A percentile compares a stretch with the other conserved stretches of the same genome.
Conservation (phyloP, 257 asterid species). For the Solanum bulbocastanum region DNA sequence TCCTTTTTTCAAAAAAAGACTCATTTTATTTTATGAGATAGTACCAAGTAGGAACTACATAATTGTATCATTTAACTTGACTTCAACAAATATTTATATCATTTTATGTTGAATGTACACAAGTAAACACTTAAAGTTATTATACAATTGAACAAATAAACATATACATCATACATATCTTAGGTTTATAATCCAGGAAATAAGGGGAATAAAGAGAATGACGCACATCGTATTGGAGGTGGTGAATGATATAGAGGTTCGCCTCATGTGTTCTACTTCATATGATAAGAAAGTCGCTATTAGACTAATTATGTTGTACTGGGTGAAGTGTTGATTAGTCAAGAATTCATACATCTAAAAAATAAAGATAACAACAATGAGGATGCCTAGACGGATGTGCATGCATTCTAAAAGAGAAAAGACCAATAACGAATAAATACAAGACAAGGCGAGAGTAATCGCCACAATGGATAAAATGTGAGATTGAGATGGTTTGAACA, state of each 20-base stretch:
- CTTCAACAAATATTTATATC: accelerated
- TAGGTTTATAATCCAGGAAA: no score
- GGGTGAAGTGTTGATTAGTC: neutral
- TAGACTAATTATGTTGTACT: no score
- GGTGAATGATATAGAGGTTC: neutral
- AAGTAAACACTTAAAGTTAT: no score
- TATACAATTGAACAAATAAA: no score
- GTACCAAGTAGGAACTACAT: neutral
- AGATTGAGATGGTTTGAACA: no score
- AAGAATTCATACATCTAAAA: no score
- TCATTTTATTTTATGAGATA: neutral
- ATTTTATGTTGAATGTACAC: accelerated
- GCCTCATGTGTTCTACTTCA: neutral
- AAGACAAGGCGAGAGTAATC: no score
- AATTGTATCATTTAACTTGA: no score
- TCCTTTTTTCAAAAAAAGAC: no score
- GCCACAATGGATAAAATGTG: neutral
- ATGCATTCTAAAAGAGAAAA: no score
- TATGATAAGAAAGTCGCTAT: neutral
- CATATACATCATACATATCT: neutral
- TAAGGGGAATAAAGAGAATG: no score
- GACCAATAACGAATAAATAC: neutral
- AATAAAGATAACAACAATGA: neutral
- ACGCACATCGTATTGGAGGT: neutral
- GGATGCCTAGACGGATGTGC: neutral